A percentile compares a stretch with the other conserved stretches of the same genome.
Conservation (phyloP, 163 green algal species). For the Coccomyxa subellipsoidea region DNA sequence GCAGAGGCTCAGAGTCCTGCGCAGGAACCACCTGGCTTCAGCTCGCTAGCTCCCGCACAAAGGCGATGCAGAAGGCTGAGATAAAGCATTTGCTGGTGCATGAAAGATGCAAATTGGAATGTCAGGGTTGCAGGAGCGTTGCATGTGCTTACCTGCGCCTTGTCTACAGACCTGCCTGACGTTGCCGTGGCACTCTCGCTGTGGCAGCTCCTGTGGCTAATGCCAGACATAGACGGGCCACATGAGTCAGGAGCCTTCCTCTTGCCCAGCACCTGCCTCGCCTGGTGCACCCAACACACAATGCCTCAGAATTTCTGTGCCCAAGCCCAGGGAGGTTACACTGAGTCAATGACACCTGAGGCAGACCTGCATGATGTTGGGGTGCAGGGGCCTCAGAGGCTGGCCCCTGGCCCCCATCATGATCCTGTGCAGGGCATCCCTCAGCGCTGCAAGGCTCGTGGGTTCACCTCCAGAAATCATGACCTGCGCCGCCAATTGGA, state of each 20-base stretch:
- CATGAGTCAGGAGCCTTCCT: not conserved
- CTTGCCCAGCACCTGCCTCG: not conserved
- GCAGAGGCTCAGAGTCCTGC: slow-evolving; percentile 27
- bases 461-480: slow-evolving; percentile 27
- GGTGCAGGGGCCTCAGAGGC: slow-evolving; percentile 15
- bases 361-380: slow-evolving; percentile 10
- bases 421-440: not conserved
- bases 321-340: no score
- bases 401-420: not conserved
- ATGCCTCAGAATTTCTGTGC: no score
- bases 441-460: slow-evolving; percentile 3
- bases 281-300: no score
- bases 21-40: not conserved
- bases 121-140: no score
- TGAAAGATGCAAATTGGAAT: no score
- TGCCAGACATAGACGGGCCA: not conserved
- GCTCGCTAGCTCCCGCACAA: not conserved
- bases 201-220: not conserved
- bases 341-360: no score
- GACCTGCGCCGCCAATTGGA: slow-evolving; percentile 28
- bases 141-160: not conserved
- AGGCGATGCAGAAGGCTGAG: no score
- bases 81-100: no score
- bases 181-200: not conserved
- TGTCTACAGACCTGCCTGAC: not conserved